Base-by-base conservation (phyloP, 768 basidiomycete species). In the Hebeloma cylindrosporum region DNA sequence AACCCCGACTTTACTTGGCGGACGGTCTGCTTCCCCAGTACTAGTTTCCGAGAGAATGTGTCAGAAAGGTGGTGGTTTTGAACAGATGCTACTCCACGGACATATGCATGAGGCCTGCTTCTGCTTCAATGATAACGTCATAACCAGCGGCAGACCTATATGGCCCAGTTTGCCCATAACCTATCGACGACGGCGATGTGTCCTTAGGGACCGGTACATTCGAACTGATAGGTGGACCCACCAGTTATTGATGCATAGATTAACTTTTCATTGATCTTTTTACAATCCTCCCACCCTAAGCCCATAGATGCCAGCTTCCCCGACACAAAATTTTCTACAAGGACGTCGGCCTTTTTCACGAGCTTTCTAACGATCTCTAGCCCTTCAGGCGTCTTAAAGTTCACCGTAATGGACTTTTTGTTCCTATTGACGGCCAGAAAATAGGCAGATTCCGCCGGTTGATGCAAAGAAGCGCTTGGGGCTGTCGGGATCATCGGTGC, bases 91-190 rank as follows among this genome's bases (percentile, higher is more conserved):
- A 39, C 30, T 32, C 20, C 34, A 71, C 82, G 50, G 31, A 90
- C 86, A 93, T 93, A 63, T 93, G 90, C 92, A 93, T 93, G 39
- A 95, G 68, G 7, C 94, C 95, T 25, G 93, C 92, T 64, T 95
- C 93, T 2, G 82, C 93, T 61, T 93, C 88, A 20, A 89, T 82
- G 18, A 83, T 67, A 18, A 93, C 93, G 61, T 93, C 92, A 63
- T 94, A 95, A 10, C 93, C 93, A 13, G 93, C 85, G 14, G 83
- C 79, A 41, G 79, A 71, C 40, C 85, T 73, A 56, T 84, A 96
- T 7, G 94, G 94, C 1, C 94, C 94, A 0, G 89, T 93, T 56
- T 96, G 94, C 1, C 74, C 74, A 58, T 75, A 73, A 17, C 66
- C 70, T 66, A 45, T 18, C 36, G 36, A 21, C 20, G 21, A 31